Conservation (phyloP, 495 filamentous ascomycete species). For the Talaromyces wortmannii region DNA sequence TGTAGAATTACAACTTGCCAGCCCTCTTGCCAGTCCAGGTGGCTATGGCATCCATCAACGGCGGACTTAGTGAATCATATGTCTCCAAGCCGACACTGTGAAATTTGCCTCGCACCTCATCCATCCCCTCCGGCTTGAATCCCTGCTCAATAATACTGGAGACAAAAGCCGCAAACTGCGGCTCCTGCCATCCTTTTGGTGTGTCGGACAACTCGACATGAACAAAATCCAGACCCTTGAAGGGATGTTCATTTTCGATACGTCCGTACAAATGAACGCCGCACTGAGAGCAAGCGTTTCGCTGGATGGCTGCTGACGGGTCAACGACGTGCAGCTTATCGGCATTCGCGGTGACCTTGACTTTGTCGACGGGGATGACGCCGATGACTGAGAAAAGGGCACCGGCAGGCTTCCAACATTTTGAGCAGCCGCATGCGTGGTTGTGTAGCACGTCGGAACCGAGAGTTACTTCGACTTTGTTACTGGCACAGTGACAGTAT, state of each 20-base stretch:
- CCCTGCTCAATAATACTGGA: constrained; percentile 57
- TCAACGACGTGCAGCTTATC: constrained; percentile 49
- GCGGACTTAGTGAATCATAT: constrained; percentile 50
- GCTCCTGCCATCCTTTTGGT: constrained; percentile 51
- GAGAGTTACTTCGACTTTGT: constrained; percentile 46
- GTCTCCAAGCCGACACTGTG: constrained; percentile 36
- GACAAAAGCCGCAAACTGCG: constrained; percentile 56
- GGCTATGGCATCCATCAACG: constrained; percentile 53
- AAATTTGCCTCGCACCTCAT: constrained; percentile 35
- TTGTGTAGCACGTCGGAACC: constrained; percentile 50
- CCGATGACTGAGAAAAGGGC: constrained; percentile 54
- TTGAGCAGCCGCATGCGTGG: constrained; percentile 59
- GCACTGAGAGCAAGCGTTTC: constrained; percentile 49
- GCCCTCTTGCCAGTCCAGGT: constrained; percentile 42
- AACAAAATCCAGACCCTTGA: constrained; percentile 57
- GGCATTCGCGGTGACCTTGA: constrained; percentile 42
- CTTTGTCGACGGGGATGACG: constrained; percentile 39
- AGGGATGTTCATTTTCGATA: constrained; percentile 53
- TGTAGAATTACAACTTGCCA: constrained; percentile 5
- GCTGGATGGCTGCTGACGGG: constrained; percentile 43
- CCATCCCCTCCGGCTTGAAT: constrained; percentile 44
- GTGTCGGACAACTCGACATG: constrained; percentile 49
- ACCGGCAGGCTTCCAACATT: constrained; percentile 55
- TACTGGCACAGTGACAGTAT: constrained; percentile 42
- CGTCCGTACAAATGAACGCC: constrained; percentile 52